Evolutionary conservation across 257 asterid species (phyloP).

Genomic region (Lycium barbarum): DNA sequence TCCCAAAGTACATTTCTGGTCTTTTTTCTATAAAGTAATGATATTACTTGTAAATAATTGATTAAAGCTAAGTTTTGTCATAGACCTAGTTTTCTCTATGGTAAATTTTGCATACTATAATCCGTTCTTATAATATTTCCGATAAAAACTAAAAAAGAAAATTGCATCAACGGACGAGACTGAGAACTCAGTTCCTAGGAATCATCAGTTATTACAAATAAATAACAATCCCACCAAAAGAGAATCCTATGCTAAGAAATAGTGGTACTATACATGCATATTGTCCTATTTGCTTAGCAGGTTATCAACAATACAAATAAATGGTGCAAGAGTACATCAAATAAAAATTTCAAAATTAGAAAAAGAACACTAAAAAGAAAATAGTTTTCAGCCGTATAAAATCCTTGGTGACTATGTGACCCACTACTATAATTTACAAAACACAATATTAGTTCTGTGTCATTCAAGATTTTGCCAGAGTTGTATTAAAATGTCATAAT

Average conservation of each 20-base stretch:
- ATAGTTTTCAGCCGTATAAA: neutral
- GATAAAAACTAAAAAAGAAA: slow-evolving; percentile 8
- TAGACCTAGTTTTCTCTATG: slow-evolving; percentile 1
- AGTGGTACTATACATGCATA: neutral
- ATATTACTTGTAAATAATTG: slow-evolving; percentile 9
- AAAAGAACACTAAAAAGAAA: neutral
- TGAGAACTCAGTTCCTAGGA: neutral
- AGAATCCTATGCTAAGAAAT: slow-evolving; percentile 16
- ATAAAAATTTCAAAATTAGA: neutral
- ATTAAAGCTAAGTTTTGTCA: slow-evolving; percentile 38
- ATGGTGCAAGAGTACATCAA: neutral
- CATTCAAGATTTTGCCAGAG: neutral
- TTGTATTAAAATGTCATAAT: neutral
- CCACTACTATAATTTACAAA: slow-evolving; percentile 25
- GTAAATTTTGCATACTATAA: neutral
- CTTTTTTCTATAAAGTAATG: neutral
- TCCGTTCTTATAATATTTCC: neutral
- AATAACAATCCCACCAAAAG: neutral
- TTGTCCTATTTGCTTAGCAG: neutral
- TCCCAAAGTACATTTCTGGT: slow-evolving; percentile 34
- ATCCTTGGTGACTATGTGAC: neutral
- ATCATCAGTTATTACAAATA: slow-evolving; percentile 2
- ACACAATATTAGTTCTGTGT: neutral
- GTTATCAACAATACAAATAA: neutral
- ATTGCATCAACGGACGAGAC: slow-evolving; percentile 17